Percentiles rank a stretch among this genome's conserved stretches.
These are phyloP conservation scores for Fusarium poae DNA, from an alignment of 2,329 filamentous ascomycete species.

Conservation along the genomic window DNA sequence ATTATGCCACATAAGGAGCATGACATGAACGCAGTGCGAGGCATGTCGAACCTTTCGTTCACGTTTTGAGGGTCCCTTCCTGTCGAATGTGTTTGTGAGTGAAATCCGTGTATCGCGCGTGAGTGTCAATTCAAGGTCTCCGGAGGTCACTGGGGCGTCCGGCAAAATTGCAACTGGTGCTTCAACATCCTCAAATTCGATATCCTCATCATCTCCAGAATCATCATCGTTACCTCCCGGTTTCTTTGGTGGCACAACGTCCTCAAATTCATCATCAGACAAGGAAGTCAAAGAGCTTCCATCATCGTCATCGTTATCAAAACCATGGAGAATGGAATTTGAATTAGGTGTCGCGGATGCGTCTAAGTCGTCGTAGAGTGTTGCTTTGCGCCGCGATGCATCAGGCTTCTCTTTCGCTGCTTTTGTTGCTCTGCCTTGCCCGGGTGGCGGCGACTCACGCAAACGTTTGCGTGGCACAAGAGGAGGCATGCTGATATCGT, in stretches of 20 bases:
- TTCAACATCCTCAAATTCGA: conserved; percentile 73
- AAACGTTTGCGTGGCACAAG: conserved; percentile 75
- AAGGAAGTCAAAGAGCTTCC: conserved; percentile 66
- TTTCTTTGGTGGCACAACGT: conserved; percentile 57
- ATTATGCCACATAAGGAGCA: conserved; percentile 91
- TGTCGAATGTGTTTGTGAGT: conserved; percentile 71
- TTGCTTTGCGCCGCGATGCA: conserved; percentile 61
- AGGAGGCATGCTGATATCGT: conserved; percentile 71
- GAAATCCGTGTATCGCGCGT: conserved; percentile 70
- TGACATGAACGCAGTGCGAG: conserved; percentile 91
- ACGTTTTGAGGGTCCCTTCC: conserved; percentile 87
- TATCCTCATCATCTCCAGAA: conserved; percentile 57
- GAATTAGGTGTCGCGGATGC: conserved; percentile 60
- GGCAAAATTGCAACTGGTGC: conserved; percentile 69
- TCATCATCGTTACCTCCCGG: conserved; percentile 53
- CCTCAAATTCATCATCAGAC: conserved; percentile 69
- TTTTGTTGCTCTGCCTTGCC: conserved; percentile 48
- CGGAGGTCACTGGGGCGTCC: conserved; percentile 65
- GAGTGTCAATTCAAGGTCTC: conserved; percentile 81
- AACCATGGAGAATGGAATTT: conserved; percentile 58
- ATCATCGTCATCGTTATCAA: conserved; percentile 57
- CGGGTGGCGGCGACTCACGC: conserved; percentile 60
- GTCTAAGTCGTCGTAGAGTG: conserved; percentile 73
- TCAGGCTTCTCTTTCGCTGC: conserved; percentile 39
- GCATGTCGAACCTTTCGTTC: conserved; percentile 82